Conservation (phyloP, 768 basidiomycete genomes). For the Kwoniella heveanensis region DNA sequence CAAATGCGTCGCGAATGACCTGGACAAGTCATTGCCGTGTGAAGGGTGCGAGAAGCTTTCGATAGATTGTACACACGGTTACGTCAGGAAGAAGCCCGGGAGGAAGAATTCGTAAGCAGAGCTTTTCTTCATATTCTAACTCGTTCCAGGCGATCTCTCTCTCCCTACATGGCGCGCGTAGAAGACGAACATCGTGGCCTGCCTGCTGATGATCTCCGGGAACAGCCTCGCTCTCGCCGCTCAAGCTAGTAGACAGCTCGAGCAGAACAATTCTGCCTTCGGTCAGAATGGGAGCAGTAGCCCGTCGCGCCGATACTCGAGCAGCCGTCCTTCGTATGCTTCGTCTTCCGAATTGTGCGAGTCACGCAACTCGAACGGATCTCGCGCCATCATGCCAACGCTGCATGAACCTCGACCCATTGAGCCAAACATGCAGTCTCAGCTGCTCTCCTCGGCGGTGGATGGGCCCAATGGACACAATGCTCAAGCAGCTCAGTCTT, state of each 20-base stretch:
- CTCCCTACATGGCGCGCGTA: no score
- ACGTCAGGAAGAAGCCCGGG: slow-evolving; percentile 50
- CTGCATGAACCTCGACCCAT: not conserved
- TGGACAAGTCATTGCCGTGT: slow-evolving; percentile 19
- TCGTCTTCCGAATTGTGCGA: not conserved
- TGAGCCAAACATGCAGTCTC: not conserved
- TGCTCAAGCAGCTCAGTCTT: not conserved
- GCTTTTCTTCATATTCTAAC: not conserved
- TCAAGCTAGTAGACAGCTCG: not conserved
- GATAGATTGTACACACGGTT: slow-evolving; percentile 39
- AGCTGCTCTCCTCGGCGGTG: not conserved
- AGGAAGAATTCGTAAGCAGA: slow-evolving; percentile 47
- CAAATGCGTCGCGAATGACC: slow-evolving; percentile 30
- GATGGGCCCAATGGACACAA: not conserved
- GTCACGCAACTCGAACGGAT: not conserved
- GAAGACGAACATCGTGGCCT: no score
- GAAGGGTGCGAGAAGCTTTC: slow-evolving; percentile 39
- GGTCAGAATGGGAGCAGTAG: not conserved
- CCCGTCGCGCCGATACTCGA: not conserved
- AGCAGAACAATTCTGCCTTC: not conserved
- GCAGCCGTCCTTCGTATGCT: not conserved
- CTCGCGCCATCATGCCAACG: not conserved
- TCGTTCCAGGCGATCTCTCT: no score
- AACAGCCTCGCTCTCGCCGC: not conserved
- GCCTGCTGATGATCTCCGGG: not conserved